Base-by-base conservation (phyloP, 495 filamentous ascomycete species). In the Aspergillus asperescens region DNA sequence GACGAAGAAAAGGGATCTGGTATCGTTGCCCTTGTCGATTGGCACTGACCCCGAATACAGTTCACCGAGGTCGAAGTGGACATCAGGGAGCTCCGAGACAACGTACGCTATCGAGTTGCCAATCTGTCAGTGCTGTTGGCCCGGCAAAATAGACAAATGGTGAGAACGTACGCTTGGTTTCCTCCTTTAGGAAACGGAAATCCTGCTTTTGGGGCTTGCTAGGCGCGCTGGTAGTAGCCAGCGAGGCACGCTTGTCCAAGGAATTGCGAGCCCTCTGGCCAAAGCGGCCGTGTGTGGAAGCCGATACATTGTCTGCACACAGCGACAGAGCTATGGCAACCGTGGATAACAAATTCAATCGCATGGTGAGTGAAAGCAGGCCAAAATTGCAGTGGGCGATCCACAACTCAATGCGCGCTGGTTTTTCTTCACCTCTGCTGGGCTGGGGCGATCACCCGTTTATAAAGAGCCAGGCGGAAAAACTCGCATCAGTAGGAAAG, bases 41-140 rank as follows among this genome's bases (percentile, higher is more conserved):
- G 88, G 86, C 7, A 93, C 69, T 15, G 82, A 69, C 2, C 87
- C 87, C 16, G 87, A 85, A 63, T 90, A 90, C 2, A 81, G 82
- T 63, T 91, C 87, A 27, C 87, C 86, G 52, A 87, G 68, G 49
- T 89, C 82, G 44, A 86, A 90, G 46, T 80, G 68, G 7, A 91
- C 84, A 27, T 88, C 84, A 1, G 86, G 87, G 40, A 89, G 72
- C 15, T 81, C 80, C 49, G 88, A 75, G 31, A 89, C 86, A 10
- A 74, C 72, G 57, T 81, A 89, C 27, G 75, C 79, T 16, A 41
- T n/a, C n/a, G n/a, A n/a, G n/a, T n/a, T n/a, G n/a, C n/a, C 15
- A 37, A 31, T 4, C 25, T 12, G 39, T 53, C 16, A 12, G 28
- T 46, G 20, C n/a, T n/a, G n/a, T 28, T 37, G 13, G 25, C 22